These are phyloP conservation scores for Solanum chmielewskii DNA, from an alignment of 257 asterid genomes.

Conservation along the genomic window DNA sequence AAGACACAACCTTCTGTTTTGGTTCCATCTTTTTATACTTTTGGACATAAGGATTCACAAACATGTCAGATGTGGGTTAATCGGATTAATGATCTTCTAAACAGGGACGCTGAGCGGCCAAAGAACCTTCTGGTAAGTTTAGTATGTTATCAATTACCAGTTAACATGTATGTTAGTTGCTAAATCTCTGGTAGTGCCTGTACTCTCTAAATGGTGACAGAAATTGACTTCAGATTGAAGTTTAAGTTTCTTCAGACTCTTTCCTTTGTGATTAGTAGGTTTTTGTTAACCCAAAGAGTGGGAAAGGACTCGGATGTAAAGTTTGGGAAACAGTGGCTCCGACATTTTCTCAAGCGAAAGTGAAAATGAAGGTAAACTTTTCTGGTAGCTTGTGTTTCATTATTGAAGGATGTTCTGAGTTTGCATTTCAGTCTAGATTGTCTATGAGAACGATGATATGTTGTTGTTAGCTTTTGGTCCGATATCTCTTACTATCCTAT, in stretches of 20 bases:
- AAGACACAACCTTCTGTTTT: constrained; percentile 44
- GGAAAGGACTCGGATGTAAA: constrained; percentile 72
- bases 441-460: neutral
- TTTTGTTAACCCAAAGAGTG: constrained; percentile 88
- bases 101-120: constrained; percentile 49
- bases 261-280: constrained; percentile 48
- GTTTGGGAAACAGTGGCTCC: constrained; percentile 87
- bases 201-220: neutral
- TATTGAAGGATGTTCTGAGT: neutral
- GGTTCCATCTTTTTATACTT: constrained; percentile 51
- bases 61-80: constrained; percentile 65
- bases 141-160: neutral
- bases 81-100: constrained; percentile 33
- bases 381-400: neutral
- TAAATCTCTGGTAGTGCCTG: neutral
- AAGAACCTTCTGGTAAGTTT: constrained; percentile 76
- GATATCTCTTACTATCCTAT: neutral
- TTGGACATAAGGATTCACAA: constrained; percentile 61
- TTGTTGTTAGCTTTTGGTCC: neutral
- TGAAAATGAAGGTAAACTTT: constrained; percentile 62
- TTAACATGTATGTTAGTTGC: neutral
- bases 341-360: constrained; percentile 75
- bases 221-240: constrained; percentile 11
- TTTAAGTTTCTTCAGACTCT: constrained; percentile 1
- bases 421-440: neutral